Evolutionary conservation across 2,329 filamentous ascomycete genomes (phyloP).

Genomic region (Penicillium decumbens): DNA sequence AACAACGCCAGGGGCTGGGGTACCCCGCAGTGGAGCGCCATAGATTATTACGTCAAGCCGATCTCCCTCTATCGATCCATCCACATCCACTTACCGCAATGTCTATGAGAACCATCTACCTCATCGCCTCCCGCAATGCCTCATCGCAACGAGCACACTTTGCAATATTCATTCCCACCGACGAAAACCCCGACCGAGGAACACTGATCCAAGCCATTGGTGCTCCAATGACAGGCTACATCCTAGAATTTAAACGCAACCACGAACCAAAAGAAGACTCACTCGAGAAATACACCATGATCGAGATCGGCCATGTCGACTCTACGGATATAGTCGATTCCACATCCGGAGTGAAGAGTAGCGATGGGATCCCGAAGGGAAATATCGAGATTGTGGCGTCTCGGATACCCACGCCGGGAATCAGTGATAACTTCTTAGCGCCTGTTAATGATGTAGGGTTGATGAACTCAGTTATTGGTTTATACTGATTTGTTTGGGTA

Average conservation of each 20-base stretch:
- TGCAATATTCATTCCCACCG: slow-evolving; percentile 28
- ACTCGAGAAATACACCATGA: slow-evolving; percentile 10
- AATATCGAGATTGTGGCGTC: slow-evolving; percentile 27
- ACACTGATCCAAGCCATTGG: slow-evolving; percentile 32
- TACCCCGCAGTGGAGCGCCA: slow-evolving; percentile 2
- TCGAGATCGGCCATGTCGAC: slow-evolving; percentile 23
- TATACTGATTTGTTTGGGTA: slow-evolving; percentile 5
- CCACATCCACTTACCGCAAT: slow-evolving; percentile 8
- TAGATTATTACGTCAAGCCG: background rate
- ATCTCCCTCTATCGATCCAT: background rate
- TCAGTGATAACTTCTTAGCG: slow-evolving; percentile 33
- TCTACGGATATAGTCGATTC: slow-evolving; percentile 21
- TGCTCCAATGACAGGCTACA: slow-evolving; percentile 31
- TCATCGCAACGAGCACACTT: slow-evolving; percentile 29
- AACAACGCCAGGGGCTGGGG: background rate
- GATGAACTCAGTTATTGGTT: background rate
- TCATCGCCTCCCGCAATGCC: slow-evolving; percentile 23
- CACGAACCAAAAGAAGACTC: slow-evolving; percentile 15
- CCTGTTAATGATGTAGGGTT: slow-evolving; percentile 33
- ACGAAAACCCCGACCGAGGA: slow-evolving; percentile 13
- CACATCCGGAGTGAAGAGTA: background rate
- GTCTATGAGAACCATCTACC: slow-evolving; percentile 21
- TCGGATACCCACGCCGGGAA: slow-evolving; percentile 26
- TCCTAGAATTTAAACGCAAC: slow-evolving; percentile 30
- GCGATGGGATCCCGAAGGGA: slow-evolving; percentile 21